phyloP scores from a whole-genome alignment of 2,329 filamentous ascomycete genomes.

The Clonostachys solani region DNA sequence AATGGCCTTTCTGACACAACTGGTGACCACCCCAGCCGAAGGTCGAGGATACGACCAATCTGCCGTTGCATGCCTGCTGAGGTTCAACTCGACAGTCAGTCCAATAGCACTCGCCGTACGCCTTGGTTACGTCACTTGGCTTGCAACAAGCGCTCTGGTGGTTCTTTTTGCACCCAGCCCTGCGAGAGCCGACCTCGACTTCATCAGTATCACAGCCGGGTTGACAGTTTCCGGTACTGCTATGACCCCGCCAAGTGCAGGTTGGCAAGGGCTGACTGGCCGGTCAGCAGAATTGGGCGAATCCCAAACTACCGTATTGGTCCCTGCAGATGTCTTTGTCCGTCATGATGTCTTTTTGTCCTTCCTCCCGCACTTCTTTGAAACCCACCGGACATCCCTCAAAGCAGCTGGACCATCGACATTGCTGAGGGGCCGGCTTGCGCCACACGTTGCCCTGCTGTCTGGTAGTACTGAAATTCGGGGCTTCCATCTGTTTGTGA shows the following conservation, averaged over 20 bases:
- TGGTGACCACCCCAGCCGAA: no score
- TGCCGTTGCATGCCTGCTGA: no score
- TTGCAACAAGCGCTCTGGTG: constrained; percentile 9
- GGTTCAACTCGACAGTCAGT: neutral
- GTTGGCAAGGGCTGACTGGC: constrained; percentile 1
- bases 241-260: constrained; percentile 9
- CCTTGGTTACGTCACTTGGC: neutral
- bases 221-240: constrained; percentile 8
- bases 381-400: constrained; percentile 5
- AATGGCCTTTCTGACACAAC: no score
- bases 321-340: neutral
- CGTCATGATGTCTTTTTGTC: constrained; percentile 2
- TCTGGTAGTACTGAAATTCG: neutral
- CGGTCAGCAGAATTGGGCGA: constrained; percentile 4
- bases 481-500: neutral
- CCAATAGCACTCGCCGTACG: constrained; percentile 7
- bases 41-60: no score
- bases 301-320: neutral
- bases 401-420: constrained; percentile 5
- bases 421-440: neutral
- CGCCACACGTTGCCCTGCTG: neutral
- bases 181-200: constrained; percentile 6
- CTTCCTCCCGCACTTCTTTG: constrained; percentile 4
- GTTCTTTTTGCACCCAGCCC: constrained; percentile 3
- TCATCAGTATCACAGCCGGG: constrained; percentile 6